These are phyloP conservation scores for Wickerhamomyces strasburgensis DNA, from an alignment of 805 yeast genomes.

Conservation along the genomic window DNA sequence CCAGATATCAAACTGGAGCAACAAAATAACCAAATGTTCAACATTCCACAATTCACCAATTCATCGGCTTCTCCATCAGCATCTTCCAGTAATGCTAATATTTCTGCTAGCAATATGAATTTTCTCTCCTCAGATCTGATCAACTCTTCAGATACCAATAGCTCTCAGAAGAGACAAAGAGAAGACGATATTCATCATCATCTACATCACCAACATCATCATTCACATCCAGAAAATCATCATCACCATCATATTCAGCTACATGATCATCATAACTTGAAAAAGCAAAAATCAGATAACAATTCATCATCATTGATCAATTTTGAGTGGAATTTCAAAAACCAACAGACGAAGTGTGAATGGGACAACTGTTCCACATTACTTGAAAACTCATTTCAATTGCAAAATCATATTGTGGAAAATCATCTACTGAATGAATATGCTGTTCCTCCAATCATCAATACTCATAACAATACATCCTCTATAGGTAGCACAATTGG, in stretches of 20 bases:
- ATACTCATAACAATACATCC: no score
- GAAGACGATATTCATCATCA: slow-evolving; percentile 21
- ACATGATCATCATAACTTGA: slow-evolving; percentile 30
- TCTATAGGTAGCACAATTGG: no score
- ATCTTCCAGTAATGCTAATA: background rate
- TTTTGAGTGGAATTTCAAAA: slow-evolving; percentile 28
- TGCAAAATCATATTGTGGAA: slow-evolving; percentile 49
- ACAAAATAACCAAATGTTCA: no score
- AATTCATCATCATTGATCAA: slow-evolving; percentile 11
- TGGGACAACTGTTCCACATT: slow-evolving; percentile 61
- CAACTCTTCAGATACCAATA: no score
- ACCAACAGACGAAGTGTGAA: slow-evolving; percentile 48
- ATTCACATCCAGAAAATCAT: slow-evolving; percentile 26
- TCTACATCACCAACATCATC: slow-evolving; percentile 21
- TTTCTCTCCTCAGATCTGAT: slow-evolving; percentile 2
- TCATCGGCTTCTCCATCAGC: background rate
- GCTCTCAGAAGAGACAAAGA: slow-evolving; percentile 9
- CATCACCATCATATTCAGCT: slow-evolving; percentile 35
- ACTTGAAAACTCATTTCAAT: slow-evolving; percentile 33
- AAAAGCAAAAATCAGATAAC: slow-evolving; percentile 9
- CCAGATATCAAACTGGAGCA: slow-evolving; percentile 9
- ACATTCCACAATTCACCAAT: no score
- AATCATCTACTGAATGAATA: slow-evolving; percentile 38
- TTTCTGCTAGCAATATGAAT: background rate
- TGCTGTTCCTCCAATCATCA: no score